Base-by-base conservation (phyloP, 2,329 filamentous ascomycete genomes). In the Stachybotrys elegans region DNA sequence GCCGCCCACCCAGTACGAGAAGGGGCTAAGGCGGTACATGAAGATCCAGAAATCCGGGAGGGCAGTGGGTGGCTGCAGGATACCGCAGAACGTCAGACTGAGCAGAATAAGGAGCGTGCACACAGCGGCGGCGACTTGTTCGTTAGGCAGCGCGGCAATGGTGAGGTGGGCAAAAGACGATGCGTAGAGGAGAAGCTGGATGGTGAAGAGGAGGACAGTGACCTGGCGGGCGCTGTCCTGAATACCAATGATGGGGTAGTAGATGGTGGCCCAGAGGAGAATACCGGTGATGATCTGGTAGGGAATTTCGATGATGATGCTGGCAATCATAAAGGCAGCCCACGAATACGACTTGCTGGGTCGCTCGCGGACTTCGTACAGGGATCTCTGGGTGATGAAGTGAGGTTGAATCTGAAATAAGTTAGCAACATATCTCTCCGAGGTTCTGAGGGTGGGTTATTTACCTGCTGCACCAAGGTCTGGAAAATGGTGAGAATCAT, bases 11-110 rank as follows among this genome's bases (percentile, higher is more conserved):
- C 72, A 73, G 55, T 85, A 83, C 0, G 79, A 84, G 48, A 85
- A 79, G 0, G 81, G 81, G 0, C 74, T 78, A 8, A 79, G 66
- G 25, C 78, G 72, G 61, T 85, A 86, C 77, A 86, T 83, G 67
- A 84, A 86, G 44, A 78, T 77, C 84, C 84, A 88, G 68, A 87
- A 86, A 2, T 73, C 69, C 0, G 83, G 83, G 4, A 87, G 67
- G 1, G 69, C 67, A 3, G 52, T 46, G 0, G 79, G 75, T 0
- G 71, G 57, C 45, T 80, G 76, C 43, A 86, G 65, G 13, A 86
- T 80, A 58, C 80, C 69, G 51, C 74, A 77, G 67, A 82, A 82
- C 44, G 76, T 70, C 44, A 79, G 59, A 48, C 66, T 71, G 51
- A 81, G 67, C 16, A 72, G 70, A 57, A 79, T 78, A 21, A 80